A percentile compares a stretch with the other conserved stretches of the same genome.
Conservation (phyloP, 2,329 filamentous ascomycete species). For the Pseudocercospora crystallina region DNA sequence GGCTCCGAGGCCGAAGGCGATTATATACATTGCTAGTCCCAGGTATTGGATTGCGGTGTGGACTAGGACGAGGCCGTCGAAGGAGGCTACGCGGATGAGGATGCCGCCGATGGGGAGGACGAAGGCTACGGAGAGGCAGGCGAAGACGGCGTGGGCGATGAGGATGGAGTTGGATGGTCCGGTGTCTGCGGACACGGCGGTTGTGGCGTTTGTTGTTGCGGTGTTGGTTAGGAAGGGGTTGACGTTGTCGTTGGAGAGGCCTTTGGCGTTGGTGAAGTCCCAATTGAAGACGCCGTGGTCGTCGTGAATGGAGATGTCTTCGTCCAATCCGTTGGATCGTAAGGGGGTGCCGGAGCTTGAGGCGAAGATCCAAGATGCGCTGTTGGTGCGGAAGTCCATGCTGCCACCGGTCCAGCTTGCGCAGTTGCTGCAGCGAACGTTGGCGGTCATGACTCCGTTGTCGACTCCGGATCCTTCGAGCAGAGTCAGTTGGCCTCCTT, state of each 20-base stretch:
- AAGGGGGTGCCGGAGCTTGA: constrained; percentile 49
- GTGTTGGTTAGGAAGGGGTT: constrained; percentile 43
- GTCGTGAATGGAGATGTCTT: constrained; percentile 49
- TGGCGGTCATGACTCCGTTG: constrained; percentile 55
- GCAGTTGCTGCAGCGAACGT: constrained; percentile 57
- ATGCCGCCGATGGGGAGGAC: constrained; percentile 49
- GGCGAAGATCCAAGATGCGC: constrained; percentile 54
- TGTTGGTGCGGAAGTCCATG: constrained; percentile 48
- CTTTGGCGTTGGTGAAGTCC: constrained; percentile 51
- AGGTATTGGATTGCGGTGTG: constrained; percentile 52
- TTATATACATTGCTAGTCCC: constrained; percentile 49
- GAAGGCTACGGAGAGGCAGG: constrained; percentile 45
- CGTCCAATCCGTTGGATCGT: constrained; percentile 46
- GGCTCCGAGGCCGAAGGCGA: constrained; percentile 53
- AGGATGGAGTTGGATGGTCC: constrained; percentile 24
- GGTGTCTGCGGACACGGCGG: not conserved
- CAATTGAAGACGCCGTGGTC: constrained; percentile 44
- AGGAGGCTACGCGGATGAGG: constrained; percentile 45
- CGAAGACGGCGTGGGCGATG: constrained; percentile 47
- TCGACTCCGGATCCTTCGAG: constrained; percentile 55
- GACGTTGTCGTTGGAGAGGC: constrained; percentile 35
- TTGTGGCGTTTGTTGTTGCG: constrained; percentile 8
- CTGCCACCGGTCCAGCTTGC: constrained; percentile 52
- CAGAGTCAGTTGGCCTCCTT: constrained; percentile 45
- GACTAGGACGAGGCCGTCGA: constrained; percentile 44